Evolutionary conservation across 2,329 filamentous ascomycete genomes (phyloP).

Genomic region (Dothistroma pini): DNA sequence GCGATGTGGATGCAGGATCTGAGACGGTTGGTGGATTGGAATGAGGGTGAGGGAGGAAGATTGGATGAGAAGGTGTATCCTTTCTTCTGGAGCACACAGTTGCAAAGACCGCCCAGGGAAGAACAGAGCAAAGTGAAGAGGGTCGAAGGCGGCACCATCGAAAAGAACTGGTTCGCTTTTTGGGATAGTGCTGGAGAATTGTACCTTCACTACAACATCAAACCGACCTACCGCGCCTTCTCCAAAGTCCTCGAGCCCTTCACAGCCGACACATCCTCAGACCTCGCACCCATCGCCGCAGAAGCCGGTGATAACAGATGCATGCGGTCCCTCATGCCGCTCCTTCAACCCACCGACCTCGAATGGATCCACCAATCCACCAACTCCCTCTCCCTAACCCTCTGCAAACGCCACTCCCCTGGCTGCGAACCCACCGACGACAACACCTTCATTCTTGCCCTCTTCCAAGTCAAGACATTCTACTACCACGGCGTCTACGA

Average conservation of each 20-base stretch:
- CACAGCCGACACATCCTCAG: conserved; percentile 35
- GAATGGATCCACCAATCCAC: conserved; percentile 57
- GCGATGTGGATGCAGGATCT: conserved; percentile 56
- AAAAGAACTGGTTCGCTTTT: conserved; percentile 62
- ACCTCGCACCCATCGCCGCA: conserved; percentile 42
- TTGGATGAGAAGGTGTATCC: conserved; percentile 6
- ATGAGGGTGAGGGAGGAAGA: neutral
- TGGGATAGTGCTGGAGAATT: conserved; percentile 48
- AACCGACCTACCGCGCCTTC: conserved; percentile 46
- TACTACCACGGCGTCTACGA: conserved; percentile 51
- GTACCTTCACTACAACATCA: conserved; percentile 53
- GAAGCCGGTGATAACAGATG: conserved; percentile 43
- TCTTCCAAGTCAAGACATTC: conserved; percentile 53
- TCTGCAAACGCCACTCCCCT: conserved; percentile 48
- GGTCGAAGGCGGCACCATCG: conserved; percentile 41
- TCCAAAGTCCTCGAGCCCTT: conserved; percentile 36
- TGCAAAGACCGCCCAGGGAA: conserved; percentile 44
- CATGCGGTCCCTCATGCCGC: conserved; percentile 38
- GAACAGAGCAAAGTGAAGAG: neutral
- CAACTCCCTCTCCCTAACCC: conserved; percentile 54
- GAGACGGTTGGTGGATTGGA: conserved; percentile 43
- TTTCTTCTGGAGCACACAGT: conserved; percentile 47
- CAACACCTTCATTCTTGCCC: conserved; percentile 54
- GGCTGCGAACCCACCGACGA: conserved; percentile 40
- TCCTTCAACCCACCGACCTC: conserved; percentile 1